phyloP scores from a whole-genome alignment of 345 rosid species.

The Luvunga scandens region DNA sequence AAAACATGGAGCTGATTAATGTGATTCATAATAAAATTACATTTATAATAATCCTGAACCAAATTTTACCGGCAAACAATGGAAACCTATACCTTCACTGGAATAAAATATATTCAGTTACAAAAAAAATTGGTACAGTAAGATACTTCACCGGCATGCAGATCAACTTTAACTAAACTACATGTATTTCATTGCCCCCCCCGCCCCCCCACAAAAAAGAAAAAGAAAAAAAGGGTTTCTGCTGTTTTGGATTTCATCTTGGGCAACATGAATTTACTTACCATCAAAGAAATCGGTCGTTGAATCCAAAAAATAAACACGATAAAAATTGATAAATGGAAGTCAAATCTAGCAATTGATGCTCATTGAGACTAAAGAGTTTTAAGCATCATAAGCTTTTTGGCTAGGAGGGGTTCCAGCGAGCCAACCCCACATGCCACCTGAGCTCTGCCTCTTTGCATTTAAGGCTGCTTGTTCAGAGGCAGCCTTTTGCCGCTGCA shows the following conservation, averaged over 20 bases:
- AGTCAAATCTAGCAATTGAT: conserved; percentile 16
- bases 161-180: conserved; percentile 7
- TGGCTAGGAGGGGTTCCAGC: conserved; percentile 63
- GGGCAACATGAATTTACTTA: conserved; percentile 18
- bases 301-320: neutral
- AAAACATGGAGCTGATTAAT: no score
- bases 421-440: conserved; percentile 99
- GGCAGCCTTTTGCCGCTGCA: conserved; percentile 92
- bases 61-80: neutral
- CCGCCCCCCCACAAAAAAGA: neutral
- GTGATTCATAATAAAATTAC: neutral
- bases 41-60: neutral
- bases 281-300: conserved; percentile 16
- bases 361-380: neutral
- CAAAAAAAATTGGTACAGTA: neutral
- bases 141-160: neutral
- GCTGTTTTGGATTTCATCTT: neutral
- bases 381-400: conserved; percentile 31
- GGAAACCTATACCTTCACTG: conserved; percentile 15
- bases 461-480: conserved; percentile 84
- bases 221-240: no score
- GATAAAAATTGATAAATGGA: conserved; percentile 16
- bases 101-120: conserved; percentile 4
- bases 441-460: conserved; percentile 75
- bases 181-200: conserved; percentile 12